phyloP scores from a whole-genome alignment of 345 rosid genomes.

The Salix arbutifolia region DNA sequence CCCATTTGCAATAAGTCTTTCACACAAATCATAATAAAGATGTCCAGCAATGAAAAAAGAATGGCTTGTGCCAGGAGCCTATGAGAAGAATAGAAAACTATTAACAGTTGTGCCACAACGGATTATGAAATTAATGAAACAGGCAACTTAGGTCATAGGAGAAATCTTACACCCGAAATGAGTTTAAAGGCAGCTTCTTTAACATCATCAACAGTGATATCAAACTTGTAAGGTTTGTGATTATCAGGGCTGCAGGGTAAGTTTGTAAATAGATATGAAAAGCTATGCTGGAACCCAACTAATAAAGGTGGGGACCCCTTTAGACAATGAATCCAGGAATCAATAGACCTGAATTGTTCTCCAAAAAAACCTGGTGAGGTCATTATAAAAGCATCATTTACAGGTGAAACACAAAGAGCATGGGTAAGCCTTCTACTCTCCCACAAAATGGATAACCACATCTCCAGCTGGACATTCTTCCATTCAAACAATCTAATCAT shows the following conservation, averaged over 20 bases:
- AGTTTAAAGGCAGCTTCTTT: constrained; percentile 57
- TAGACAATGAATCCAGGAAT: constrained; percentile 66
- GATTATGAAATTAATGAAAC: not conserved
- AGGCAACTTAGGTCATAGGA: not conserved
- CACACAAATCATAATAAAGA: constrained; percentile 78
- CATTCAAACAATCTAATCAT: constrained; percentile 45
- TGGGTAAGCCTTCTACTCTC: constrained; percentile 81
- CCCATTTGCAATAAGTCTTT: constrained; percentile 58
- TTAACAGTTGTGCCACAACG: not conserved
- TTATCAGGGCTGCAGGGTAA: constrained; percentile 20
- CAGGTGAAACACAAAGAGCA: constrained; percentile 73
- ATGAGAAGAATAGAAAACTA: constrained; percentile 19
- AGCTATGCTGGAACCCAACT: constrained; percentile 60
- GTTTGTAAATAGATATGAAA: constrained; percentile 36
- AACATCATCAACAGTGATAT: constrained; percentile 44
- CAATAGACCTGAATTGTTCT: constrained; percentile 41
- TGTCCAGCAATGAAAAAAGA: constrained; percentile 64
- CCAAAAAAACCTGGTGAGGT: constrained; percentile 48
- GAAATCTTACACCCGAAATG: constrained; percentile 56
- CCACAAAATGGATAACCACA: constrained; percentile 60
- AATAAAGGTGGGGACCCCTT: constrained; percentile 50
- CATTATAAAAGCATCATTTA: constrained; percentile 48
- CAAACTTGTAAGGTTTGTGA: constrained; percentile 29
- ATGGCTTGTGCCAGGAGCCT: constrained; percentile 50
- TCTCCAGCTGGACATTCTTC: constrained; percentile 51